phyloP scores from a whole-genome alignment of 1,139 yeast species.

The Taphrina pruni region DNA sequence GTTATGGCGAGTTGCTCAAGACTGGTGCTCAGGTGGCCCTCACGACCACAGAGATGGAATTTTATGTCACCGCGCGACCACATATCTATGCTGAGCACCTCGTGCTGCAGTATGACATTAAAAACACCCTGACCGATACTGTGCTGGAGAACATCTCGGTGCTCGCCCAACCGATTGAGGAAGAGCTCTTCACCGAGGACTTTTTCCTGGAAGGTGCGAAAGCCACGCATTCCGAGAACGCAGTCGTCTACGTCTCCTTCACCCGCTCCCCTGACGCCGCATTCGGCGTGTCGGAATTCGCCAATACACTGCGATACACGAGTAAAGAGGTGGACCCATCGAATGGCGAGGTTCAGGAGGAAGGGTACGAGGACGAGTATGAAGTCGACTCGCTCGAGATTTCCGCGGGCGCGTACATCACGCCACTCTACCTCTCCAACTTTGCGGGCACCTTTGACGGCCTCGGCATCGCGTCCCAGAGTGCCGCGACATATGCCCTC shows the following conservation, averaged over 20 bases:
- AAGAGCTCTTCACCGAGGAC: constrained; percentile 62
- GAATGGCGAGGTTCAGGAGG: constrained; percentile 75
- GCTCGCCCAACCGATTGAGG: constrained; percentile 65
- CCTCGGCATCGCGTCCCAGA: constrained; percentile 60
- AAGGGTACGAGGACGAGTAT: constrained; percentile 92
- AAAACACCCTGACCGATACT: constrained; percentile 81
- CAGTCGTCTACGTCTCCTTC: constrained; percentile 79
- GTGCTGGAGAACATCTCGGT: constrained; percentile 82
- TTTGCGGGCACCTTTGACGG: constrained; percentile 79
- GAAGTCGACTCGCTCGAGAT: constrained; percentile 82
- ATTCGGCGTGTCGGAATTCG: constrained; percentile 62
- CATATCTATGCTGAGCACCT: constrained; percentile 78
- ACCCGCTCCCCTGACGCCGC: constrained; percentile 59
- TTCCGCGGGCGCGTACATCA: constrained; percentile 79
- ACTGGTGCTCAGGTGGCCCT: constrained; percentile 68
- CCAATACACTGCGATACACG: constrained; percentile 73
- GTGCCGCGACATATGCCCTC: constrained; percentile 65
- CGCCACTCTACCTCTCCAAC: constrained; percentile 78
- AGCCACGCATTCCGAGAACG: constrained; percentile 72
- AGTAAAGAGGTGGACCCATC: constrained; percentile 81
- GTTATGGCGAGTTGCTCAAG: constrained; percentile 76
- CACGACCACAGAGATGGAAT: constrained; percentile 93
- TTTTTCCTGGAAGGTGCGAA: constrained; percentile 75
- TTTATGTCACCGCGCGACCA: constrained; percentile 81
- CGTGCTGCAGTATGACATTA: constrained; percentile 77